Conservation (phyloP, 345 rosid genomes). For the Sisymbrium irio region DNA sequence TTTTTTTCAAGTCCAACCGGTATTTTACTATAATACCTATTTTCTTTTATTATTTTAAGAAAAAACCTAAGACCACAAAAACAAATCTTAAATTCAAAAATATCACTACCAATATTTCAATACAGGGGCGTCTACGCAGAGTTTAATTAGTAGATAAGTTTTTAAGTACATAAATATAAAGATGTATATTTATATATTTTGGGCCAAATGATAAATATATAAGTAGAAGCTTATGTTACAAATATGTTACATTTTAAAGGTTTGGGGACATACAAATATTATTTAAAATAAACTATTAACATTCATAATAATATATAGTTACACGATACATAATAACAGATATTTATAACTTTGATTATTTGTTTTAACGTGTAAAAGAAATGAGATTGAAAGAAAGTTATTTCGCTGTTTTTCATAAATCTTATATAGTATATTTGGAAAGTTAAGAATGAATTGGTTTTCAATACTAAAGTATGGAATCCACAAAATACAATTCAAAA, state of each 20-base stretch:
- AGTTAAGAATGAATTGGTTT: no score
- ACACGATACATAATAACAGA: no score
- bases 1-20: neutral
- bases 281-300: neutral
- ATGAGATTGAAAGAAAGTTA: no score
- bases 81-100: neutral
- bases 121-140: neutral
- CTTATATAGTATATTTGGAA: no score
- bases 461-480: no score
- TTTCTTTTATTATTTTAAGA: neutral
- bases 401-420: no score
- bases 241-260: neutral
- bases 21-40: neutral
- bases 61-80: neutral
- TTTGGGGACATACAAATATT: neutral
- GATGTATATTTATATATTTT: no score
- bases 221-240: neutral
- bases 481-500: no score
- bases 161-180: neutral
- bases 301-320: no score
- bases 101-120: neutral
- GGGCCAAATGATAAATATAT: neutral
- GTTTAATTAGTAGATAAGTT: neutral
- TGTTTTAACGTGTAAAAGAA: no score
- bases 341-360: no score